Evolutionary conservation across 2,329 filamentous ascomycete genomes (phyloP).

Genomic region (Furcasterigmium furcatum): DNA sequence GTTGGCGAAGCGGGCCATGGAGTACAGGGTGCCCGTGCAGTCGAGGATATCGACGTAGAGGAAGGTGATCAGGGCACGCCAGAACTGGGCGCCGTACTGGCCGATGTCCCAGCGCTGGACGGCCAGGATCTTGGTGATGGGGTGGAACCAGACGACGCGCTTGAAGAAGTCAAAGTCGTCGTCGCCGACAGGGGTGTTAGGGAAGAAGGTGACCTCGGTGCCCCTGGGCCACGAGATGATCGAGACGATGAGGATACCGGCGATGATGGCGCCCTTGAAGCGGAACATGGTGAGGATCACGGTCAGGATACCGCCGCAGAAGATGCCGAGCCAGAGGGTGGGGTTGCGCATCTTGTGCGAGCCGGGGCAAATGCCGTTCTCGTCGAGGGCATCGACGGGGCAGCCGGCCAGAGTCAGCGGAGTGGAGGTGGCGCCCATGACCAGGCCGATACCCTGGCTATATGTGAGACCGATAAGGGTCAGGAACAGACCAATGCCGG

Average conservation of each 20-base stretch:
- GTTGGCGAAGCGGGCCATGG: slow-evolving; percentile 82
- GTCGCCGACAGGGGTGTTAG: slow-evolving; percentile 66
- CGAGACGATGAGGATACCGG: slow-evolving; percentile 77
- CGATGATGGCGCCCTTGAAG: slow-evolving; percentile 82
- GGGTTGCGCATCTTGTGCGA: slow-evolving; percentile 76
- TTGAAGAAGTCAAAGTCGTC: slow-evolving; percentile 82
- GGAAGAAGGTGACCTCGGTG: slow-evolving; percentile 78
- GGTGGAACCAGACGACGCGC: slow-evolving; percentile 80
- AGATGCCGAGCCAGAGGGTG: slow-evolving; percentile 84
- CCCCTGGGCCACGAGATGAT: slow-evolving; percentile 84
- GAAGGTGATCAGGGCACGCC: slow-evolving; percentile 82
- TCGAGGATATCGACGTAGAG: slow-evolving; percentile 89
- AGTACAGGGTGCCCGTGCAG: slow-evolving; percentile 81
- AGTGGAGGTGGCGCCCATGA: slow-evolving; percentile 63
- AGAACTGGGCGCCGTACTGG: slow-evolving; percentile 71
- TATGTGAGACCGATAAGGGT: slow-evolving; percentile 76
- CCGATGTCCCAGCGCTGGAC: slow-evolving; percentile 73
- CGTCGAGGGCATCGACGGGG: slow-evolving; percentile 34
- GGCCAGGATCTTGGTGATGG: slow-evolving; percentile 64
- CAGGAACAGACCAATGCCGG: slow-evolving; percentile 81
- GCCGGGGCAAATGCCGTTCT: slow-evolving; percentile 56
- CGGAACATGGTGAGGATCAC: slow-evolving; percentile 80
- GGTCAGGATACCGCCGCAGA: slow-evolving; percentile 79
- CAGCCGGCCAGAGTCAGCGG: slow-evolving; percentile 77
- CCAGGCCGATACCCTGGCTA: slow-evolving; percentile 75